Base-by-base conservation (phyloP, 176 grass and related monocot species). In the Hsuehochloa calcarea region DNA sequence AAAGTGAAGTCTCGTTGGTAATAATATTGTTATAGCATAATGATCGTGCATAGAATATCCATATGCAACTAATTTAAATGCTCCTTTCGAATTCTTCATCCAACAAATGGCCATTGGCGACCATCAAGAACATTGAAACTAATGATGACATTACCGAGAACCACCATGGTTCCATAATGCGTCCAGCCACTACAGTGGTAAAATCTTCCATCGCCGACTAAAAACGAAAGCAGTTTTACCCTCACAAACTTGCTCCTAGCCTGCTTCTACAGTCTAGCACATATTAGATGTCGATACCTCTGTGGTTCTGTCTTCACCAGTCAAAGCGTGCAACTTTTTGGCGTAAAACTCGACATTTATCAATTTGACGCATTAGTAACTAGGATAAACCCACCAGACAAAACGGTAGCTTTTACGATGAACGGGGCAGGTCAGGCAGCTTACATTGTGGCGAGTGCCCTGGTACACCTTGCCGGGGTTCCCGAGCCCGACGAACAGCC, bases 361-460 rank as follows among this genome's bases (percentile, higher is more conserved):
- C 56, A 25, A 23, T 11, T 3, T 60, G 56, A 11, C 22, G 13
- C 41, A 43, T 43, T 43, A 10, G 8, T 20, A 17, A 54, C 50
- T 54, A 19, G 50, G 16, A 26, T 44, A 77, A 80, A 34, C 22
- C 19, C 82, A 45, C 41, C 5, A 3, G 15, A 63, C 43, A 83
- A 77, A 71, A 20, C 12, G 56, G 41, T 10, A 77, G 16, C 14
- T 51, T 74, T 51, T 44, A 54, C 16, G 50, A 7, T 20, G 11
- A 44, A 20, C 51, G 60, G 6, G 27, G 26, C 17, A 62, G 4
- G 26, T 39, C 19, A 40, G 15, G 14, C 47, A 16, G 14, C 78
- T 89, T 94, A 98, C 96, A 77, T 99, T 99, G 85, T 99, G 93
- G 68, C 96, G 91, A 37, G 96, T 99, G 27, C 93, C 75, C 66